Evolutionary conservation across 108 stramenopile genomes (phyloP).

Genomic region (Pelagomonas calceolata): DNA sequence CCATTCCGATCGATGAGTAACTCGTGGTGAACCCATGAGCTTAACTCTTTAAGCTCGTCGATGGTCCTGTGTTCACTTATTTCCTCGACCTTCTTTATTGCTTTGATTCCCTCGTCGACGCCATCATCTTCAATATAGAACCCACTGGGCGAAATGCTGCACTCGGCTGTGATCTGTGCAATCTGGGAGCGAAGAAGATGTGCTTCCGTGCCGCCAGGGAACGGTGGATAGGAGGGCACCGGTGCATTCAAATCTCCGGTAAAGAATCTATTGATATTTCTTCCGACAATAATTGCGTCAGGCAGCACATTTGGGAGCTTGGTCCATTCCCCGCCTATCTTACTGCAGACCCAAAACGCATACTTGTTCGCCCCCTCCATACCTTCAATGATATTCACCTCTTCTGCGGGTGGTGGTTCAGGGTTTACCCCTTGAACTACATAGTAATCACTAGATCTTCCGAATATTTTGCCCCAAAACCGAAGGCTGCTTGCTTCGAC

Average conservation of each 20-base stretch:
- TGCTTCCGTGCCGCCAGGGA: conserved; percentile 33
- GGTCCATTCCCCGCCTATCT: conserved; percentile 28
- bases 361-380: conserved; percentile 45
- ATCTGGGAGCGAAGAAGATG: conserved; percentile 38
- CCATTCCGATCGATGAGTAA: conserved; percentile 37
- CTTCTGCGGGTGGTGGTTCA: conserved; percentile 24
- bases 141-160: conserved; percentile 35
- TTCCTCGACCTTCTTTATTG: conserved; percentile 34
- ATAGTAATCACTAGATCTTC: conserved; percentile 28
- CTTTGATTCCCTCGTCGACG: conserved; percentile 22
- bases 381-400: conserved; percentile 29
- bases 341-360: conserved; percentile 40
- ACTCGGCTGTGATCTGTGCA: conserved; percentile 40
- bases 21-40: conserved; percentile 42
- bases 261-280: conserved; percentile 29
- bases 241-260: conserved; percentile 39
- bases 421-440: conserved; percentile 30
- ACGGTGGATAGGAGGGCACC: conserved; percentile 43
- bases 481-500: conserved; percentile 29
- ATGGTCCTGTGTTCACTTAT: conserved; percentile 30
- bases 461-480: conserved; percentile 36
- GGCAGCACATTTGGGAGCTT: conserved; percentile 35
- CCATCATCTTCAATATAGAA: conserved; percentile 28
- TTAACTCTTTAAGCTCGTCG: conserved; percentile 20
- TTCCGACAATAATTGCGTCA: conserved; percentile 30